phyloP scores from a whole-genome alignment of 768 basidiomycete species.

The Leccinellum albellum region DNA sequence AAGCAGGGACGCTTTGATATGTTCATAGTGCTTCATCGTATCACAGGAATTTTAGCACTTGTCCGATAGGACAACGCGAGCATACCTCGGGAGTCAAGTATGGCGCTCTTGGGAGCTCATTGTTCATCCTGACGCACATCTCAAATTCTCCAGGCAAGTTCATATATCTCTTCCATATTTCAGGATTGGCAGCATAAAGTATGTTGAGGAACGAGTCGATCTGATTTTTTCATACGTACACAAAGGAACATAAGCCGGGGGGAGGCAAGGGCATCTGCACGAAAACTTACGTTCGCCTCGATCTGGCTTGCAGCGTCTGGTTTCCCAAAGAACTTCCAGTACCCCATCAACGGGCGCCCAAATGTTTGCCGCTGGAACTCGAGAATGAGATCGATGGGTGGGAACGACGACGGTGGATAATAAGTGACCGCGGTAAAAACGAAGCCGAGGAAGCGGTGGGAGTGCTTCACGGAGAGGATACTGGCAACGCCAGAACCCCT shows the following conservation, averaged over 20 bases:
- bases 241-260: background rate
- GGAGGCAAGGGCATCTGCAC: background rate
- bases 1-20: constrained; percentile 25
- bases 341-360: constrained; percentile 40
- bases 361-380: constrained; percentile 23
- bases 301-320: constrained; percentile 32
- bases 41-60: constrained; percentile 1
- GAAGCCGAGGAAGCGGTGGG: constrained; percentile 40
- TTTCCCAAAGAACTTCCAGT: constrained; percentile 37
- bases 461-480: constrained; percentile 36
- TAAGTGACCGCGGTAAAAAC: constrained; percentile 37
- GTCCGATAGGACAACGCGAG: background rate
- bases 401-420: constrained; percentile 22
- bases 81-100: constrained; percentile 35
- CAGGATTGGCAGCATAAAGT: constrained; percentile 32
- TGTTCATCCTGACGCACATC: constrained; percentile 24
- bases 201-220: constrained; percentile 39
- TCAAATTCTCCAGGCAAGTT: constrained; percentile 35
- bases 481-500: constrained; percentile 37
- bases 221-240: constrained; percentile 14
- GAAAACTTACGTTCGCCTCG: constrained; percentile 31
- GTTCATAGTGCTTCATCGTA: constrained; percentile 27
- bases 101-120: constrained; percentile 19
- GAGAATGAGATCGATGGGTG: constrained; percentile 26
- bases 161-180: constrained; percentile 34